A percentile compares a stretch with the other conserved stretches of the same genome.
phyloP scores from a whole-genome alignment of 2,329 filamentous ascomycete species.

The Tympanopsis confertula region DNA sequence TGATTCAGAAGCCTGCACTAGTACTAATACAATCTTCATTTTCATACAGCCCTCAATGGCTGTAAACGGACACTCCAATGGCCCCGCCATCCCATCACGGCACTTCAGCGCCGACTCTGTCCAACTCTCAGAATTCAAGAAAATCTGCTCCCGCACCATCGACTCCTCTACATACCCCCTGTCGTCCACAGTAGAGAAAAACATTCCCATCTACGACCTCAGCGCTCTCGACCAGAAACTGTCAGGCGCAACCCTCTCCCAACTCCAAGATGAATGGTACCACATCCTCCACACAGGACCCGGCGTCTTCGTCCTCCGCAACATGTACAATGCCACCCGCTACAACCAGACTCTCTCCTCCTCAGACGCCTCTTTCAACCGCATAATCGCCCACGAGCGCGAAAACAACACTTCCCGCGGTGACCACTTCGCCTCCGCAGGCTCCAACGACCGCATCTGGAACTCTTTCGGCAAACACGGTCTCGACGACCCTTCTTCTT shows the following conservation, averaged over 20 bases:
- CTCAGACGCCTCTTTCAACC: conserved; percentile 30
- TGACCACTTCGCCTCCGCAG: conserved; percentile 47
- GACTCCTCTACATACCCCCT: conserved; percentile 30
- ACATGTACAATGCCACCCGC: conserved; percentile 24
- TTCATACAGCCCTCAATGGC: no score
- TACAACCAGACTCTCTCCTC: conserved; percentile 26
- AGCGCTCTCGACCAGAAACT: conserved; percentile 17
- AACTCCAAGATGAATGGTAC: conserved; percentile 49
- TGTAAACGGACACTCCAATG: no score
- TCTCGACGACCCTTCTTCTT: conserved; percentile 34
- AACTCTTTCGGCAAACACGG: conserved; percentile 55
- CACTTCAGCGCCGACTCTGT: no score
- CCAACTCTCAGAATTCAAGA: conserved; percentile 28
- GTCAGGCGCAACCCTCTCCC: conserved; percentile 13
- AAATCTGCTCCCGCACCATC: conserved; percentile 27
- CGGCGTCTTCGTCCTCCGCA: conserved; percentile 44
- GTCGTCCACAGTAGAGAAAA: conserved; percentile 27
- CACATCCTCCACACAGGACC: conserved; percentile 42
- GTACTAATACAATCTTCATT: no score
- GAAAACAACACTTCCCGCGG: conserved; percentile 24
- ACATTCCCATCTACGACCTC: conserved; percentile 44
- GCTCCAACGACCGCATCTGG: conserved; percentile 51
- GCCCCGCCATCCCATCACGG: no score
- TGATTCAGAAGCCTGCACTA: no score
- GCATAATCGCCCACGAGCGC: conserved; percentile 36